Evolutionary conservation across 2,329 filamentous ascomycete species (phyloP).

Genomic region (Aspergillus aculeatinus): DNA sequence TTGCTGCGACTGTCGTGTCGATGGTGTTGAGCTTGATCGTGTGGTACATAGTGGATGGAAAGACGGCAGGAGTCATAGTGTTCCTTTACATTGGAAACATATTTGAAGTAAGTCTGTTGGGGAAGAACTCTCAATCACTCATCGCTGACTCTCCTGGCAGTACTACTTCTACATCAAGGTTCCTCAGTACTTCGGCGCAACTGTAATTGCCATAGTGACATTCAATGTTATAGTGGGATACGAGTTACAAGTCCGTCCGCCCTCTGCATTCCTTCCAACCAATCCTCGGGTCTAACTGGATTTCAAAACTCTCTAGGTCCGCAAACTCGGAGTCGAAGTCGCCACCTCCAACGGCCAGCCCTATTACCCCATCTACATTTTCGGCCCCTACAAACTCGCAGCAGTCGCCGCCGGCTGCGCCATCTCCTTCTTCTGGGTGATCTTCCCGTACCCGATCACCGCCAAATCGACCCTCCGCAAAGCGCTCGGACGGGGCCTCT

Average conservation of each 20-base stretch:
- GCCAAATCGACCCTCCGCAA: conserved; percentile 67
- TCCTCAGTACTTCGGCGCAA: conserved; percentile 60
- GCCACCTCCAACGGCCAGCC: conserved; percentile 62
- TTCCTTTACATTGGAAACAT: conserved; percentile 67
- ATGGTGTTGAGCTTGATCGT: conserved; percentile 62
- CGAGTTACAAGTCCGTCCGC: conserved; percentile 57
- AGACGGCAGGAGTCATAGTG: conserved; percentile 63
- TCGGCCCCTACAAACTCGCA: conserved; percentile 69
- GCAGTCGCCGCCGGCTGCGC: conserved; percentile 65
- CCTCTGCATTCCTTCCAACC: no score
- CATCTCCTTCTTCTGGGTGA: conserved; percentile 73
- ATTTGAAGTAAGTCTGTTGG: conserved; percentile 41
- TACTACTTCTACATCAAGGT: conserved; percentile 69
- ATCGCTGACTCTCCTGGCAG: conserved; percentile 14
- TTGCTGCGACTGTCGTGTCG: conserved; percentile 62
- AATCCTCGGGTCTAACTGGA: background rate
- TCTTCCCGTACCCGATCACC: conserved; percentile 70
- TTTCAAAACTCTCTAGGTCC: conserved; percentile 41
- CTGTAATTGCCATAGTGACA: conserved; percentile 60
- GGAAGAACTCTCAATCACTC: background rate
- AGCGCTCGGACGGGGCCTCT: conserved; percentile 65
- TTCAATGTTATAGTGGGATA: conserved; percentile 68
- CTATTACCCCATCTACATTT: conserved; percentile 67
- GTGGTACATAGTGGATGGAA: conserved; percentile 69
- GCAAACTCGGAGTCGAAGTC: conserved; percentile 49